Base-by-base conservation (phyloP, 371 early-diverging fungal species). In the Zopfochytrium polystomum region DNA sequence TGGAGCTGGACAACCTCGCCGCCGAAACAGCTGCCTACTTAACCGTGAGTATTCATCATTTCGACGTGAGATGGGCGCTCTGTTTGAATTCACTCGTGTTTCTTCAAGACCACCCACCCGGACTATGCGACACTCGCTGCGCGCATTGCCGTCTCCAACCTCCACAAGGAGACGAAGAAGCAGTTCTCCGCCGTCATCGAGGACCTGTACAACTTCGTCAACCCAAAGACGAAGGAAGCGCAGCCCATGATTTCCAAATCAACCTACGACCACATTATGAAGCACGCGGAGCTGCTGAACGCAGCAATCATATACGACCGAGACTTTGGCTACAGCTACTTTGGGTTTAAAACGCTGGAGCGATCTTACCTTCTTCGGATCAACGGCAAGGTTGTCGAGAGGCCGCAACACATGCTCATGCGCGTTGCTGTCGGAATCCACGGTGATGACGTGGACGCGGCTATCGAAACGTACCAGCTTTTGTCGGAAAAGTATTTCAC, bases 321-420 rank as follows among this genome's bases (percentile, higher is more conserved):
- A 68, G 99, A 99, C 73, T 98, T 87, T 73, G 86, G 87, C 61
- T 96, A 96, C 81, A 93, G 90, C 77, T 99, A 88, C 80, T 99
- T 99, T 85, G 99, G 99, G 9, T 93, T 99, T 84, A 97, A 97
- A 79, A 99, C 99, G 1, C 85, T 99, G 22, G 93, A 96, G 73
- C 90, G 95, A 29, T 91, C 93, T 29, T 99, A 99, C 72, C 81
- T 99, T 44, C 77, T 99, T 58, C 84, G 88, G 62, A 86, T 96
- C 70, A 83, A 90, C 58, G 86, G 88, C 38, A 80, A 82, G 63
- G 77, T 86, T 34, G 93, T 92, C 1, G 99, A 99, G 74, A 85
- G 99, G 26, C 99, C 99, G 29, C 99, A 99, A 76, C 98, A 99
- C 76, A 84, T 99, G 89, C 79, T 98, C 62, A 99, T 99, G 99